Evolutionary conservation across 2,329 filamentous ascomycete species (phyloP).

Genomic region (Sclerotinia spermophila): DNA sequence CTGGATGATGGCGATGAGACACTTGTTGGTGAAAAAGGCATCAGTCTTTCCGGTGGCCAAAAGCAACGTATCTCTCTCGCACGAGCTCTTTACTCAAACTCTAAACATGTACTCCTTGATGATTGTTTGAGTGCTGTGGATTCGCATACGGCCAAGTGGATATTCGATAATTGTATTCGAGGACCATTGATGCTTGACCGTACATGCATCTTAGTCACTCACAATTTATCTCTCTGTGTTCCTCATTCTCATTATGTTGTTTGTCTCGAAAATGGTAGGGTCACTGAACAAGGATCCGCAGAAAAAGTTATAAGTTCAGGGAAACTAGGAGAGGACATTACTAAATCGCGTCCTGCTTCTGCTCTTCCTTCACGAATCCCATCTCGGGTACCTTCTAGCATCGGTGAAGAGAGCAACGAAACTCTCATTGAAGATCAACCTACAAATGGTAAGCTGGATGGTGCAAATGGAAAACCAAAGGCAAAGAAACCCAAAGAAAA

Average conservation of each 20-base stretch:
- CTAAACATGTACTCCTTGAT: slow-evolving; percentile 84
- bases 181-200: slow-evolving; percentile 84
- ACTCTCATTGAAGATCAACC: slow-evolving; percentile 52
- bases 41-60: slow-evolving; percentile 92
- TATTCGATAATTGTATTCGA: slow-evolving; percentile 88
- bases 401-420: slow-evolving; percentile 59
- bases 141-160: slow-evolving; percentile 96
- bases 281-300: slow-evolving; percentile 72
- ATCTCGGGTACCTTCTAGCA: slow-evolving; percentile 73
- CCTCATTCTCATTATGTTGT: slow-evolving; percentile 78
- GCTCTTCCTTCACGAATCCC: slow-evolving; percentile 66
- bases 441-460: slow-evolving; percentile 43
- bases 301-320: slow-evolving; percentile 81
- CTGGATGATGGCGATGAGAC: slow-evolving; percentile 91
- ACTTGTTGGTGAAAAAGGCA: slow-evolving; percentile 93
- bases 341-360: slow-evolving; percentile 70
- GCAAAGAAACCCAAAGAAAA: slow-evolving; percentile 39
- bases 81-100: slow-evolving; percentile 95
- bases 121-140: slow-evolving; percentile 96
- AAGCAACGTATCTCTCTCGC: slow-evolving; percentile 96
- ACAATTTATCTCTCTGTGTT: slow-evolving; percentile 86
- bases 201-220: slow-evolving; percentile 92
- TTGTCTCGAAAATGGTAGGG: slow-evolving; percentile 79
- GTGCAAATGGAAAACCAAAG: slow-evolving; percentile 41
- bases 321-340: slow-evolving; percentile 79